Evolutionary conservation across 805 yeast species (phyloP), one percentile per base, ranked within the genome.

Genomic region (Suhomyces kilbournensis): DNA sequence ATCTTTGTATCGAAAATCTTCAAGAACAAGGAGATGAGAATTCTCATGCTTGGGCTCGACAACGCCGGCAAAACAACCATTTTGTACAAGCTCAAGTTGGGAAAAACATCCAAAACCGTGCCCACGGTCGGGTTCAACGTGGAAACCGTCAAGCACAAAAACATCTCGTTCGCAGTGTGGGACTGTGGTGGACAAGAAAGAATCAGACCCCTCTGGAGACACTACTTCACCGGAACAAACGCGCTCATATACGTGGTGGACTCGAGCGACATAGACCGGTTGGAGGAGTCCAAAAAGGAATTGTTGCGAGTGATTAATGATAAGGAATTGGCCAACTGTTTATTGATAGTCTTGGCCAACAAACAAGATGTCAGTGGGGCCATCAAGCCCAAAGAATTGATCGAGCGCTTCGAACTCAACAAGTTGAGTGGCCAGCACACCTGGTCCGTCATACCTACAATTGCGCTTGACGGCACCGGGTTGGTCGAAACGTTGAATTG

Each of bases 121-220:
- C 97, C 97, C 20, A 92, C 97, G 0, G 96, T 90, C 20, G 97
- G 97, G 2, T 92, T 92, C 75, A 92, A 92, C 70, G 94, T 89
- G 47, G 96, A 89, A 69, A 86, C 93, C 3, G 89, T 89, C 56
- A 83, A 87, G 53, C 88, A 86, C 70, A 86, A 85, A 67, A 88
- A 88, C 68, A 85, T 88, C 53, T 84, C 88, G 52, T 88, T 89
- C 74, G 90, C 90, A 55, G 91, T 89, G 66, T 89, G 96, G 96
- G 96, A 89, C 70, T 94, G 94, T 55, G 97, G 97, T 72, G 97
- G 97, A 67, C 97, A 90, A 75, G 96, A 88, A 63, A 78, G 96
- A 69, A 82, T 91, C 60, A 82, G 97, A 65, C 96, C 96, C 0
- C 77, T 92, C 53, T 92, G 98, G 97, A 84, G 97, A 70, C 97